A percentile compares a stretch with the other conserved stretches of the same genome.
phyloP scores from a whole-genome alignment of 768 basidiomycete genomes.

The Phylloporus arenicola region DNA sequence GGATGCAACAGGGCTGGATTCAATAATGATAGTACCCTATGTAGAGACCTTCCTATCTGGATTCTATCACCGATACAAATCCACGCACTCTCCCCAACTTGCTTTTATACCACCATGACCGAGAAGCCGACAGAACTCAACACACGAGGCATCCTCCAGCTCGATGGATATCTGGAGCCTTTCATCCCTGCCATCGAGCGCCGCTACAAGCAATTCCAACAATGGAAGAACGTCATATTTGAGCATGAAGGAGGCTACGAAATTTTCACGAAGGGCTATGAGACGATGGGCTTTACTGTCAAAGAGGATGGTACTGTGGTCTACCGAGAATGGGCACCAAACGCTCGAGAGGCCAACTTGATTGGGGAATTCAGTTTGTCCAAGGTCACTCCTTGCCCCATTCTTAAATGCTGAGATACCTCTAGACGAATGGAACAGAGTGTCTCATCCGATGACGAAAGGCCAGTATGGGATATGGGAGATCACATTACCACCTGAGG shows the following conservation, averaged over 20 bases:
- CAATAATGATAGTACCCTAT: constrained; percentile 20
- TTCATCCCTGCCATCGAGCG: constrained; percentile 63
- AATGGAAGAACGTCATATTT: constrained; percentile 74
- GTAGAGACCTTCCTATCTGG: constrained; percentile 13
- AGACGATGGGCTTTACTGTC: constrained; percentile 69
- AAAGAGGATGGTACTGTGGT: constrained; percentile 58
- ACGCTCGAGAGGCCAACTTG: constrained; percentile 72
- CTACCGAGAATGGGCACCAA: constrained; percentile 97
- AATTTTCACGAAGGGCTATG: constrained; percentile 53
- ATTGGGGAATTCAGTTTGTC: constrained; percentile 96
- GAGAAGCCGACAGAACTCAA: constrained; percentile 43
- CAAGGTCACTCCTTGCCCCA: not conserved
- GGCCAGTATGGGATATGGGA: constrained; percentile 88
- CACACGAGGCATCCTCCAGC: constrained; percentile 50
- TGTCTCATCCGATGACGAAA: constrained; percentile 81
- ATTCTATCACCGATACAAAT: constrained; percentile 3
- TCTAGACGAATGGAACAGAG: constrained; percentile 82
- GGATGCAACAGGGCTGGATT: constrained; percentile 59
- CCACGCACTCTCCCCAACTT: too few species aligned
- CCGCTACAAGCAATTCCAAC: constrained; percentile 61
- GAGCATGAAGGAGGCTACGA: constrained; percentile 80
- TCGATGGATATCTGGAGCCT: constrained; percentile 74
- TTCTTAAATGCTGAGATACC: constrained; percentile 1
- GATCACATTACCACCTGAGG: constrained; percentile 62
- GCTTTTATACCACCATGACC: constrained; percentile 30